These are phyloP conservation scores for Buddleja alternifolia DNA, from an alignment of 257 asterid species.

Conservation along the genomic window DNA sequence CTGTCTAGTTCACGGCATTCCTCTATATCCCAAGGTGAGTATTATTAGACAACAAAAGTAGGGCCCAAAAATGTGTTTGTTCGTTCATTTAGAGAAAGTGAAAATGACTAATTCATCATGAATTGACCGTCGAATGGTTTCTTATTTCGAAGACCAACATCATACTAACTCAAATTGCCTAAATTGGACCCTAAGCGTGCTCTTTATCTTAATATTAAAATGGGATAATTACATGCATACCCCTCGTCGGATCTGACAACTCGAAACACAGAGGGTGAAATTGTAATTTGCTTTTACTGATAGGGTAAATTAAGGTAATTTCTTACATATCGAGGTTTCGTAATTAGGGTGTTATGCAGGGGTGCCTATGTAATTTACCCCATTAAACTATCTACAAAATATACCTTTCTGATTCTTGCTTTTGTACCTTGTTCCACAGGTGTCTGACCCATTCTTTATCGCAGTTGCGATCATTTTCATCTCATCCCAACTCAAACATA, in stretches of 20 bases:
- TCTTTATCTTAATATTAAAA: background rate
- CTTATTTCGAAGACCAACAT: background rate
- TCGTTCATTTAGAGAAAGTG: background rate
- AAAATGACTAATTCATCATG: slow-evolving; percentile 1
- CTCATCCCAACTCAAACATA: slow-evolving; percentile 52
- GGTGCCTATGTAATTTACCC: no score
- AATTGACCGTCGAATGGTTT: background rate
- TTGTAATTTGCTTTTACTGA: no score
- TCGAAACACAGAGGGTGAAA: no score
- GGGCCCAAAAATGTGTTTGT: slow-evolving; percentile 21
- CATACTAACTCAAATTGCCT: background rate
- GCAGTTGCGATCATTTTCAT: slow-evolving; percentile 47
- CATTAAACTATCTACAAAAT: background rate
- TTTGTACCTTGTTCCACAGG: slow-evolving; percentile 39
- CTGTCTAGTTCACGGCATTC: slow-evolving; percentile 39
- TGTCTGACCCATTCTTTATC: slow-evolving; percentile 48
- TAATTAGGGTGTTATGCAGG: no score
- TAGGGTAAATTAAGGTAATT: no score
- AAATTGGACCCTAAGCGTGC: background rate
- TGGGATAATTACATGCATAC: no score
- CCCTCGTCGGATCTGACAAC: no score
- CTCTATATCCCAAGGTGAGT: slow-evolving; percentile 60
- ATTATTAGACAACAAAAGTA: background rate
- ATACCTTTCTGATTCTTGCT: slow-evolving; percentile 22
- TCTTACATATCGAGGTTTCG: no score